These are phyloP conservation scores for Eudorina sp. DNA, from an alignment of 139 green algal species.

Conservation along the genomic window DNA sequence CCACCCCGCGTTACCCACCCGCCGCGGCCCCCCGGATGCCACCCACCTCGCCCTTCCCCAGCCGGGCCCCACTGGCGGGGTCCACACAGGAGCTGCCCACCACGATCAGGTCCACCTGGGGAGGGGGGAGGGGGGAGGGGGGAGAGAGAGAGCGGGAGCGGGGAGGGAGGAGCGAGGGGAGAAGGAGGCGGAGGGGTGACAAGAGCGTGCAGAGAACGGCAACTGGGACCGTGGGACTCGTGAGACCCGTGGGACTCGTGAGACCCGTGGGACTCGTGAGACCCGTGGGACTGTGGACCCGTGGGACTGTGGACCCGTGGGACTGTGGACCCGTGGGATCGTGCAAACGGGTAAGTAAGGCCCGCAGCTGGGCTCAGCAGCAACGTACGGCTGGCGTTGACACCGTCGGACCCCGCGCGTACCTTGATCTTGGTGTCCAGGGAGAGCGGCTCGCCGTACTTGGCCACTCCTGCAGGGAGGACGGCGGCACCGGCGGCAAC, in stretches of 20 bases:
- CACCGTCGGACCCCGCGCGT: no score
- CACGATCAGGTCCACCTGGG: constrained; percentile 71
- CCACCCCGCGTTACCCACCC: not conserved
- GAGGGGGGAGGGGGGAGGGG: not conserved
- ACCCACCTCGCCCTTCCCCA: constrained; percentile 67
- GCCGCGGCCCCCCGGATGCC: no score
- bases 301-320: no score
- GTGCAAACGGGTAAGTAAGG: no score
- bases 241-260: no score
- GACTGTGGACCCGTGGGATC: no score
- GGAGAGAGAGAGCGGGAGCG: not conserved
- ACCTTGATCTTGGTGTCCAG: constrained; percentile 64
- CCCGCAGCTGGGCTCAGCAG: no score
- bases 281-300: no score
- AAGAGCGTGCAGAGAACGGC: no score
- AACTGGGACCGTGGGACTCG: no score
- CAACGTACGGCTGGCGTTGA: not conserved
- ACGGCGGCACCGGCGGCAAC: not conserved
- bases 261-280: no score
- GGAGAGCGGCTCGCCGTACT: constrained; percentile 67
- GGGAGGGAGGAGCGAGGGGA: not conserved
- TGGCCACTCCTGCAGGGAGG: constrained; percentile 56
- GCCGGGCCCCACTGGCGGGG: constrained; percentile 58
- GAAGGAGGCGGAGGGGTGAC: no score
- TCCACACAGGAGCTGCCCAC: constrained; percentile 69